Conservation (phyloP, 2,329 filamentous ascomycete genomes). For the Fusarium musae region DNA sequence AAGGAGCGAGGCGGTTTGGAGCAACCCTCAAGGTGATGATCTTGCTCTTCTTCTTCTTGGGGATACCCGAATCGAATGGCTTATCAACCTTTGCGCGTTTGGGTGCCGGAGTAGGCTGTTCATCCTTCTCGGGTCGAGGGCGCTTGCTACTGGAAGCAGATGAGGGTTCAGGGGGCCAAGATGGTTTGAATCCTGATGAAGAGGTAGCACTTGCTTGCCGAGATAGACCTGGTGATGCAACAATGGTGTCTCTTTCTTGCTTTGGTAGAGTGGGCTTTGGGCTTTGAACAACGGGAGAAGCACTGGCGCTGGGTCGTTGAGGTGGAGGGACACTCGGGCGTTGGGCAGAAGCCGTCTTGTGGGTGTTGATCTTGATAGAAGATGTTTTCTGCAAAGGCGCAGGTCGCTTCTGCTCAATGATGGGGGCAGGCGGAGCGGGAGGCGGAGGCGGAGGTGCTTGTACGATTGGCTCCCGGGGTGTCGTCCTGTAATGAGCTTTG, state of each 20-base stretch:
- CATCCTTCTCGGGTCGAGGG: conserved; percentile 52
- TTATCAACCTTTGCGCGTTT: conserved; percentile 55
- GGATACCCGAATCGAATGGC: conserved; percentile 32
- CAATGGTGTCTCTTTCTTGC: conserved; percentile 43
- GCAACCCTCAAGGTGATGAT: conserved; percentile 53
- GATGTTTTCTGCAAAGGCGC: conserved; percentile 46
- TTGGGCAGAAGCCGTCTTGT: conserved; percentile 44
- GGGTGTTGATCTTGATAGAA: conserved; percentile 54
- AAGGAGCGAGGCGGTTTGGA: conserved; percentile 49
- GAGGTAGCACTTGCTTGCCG: conserved; percentile 41
- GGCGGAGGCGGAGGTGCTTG: conserved; percentile 33
- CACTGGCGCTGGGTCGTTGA: background rate
- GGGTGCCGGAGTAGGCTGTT: conserved; percentile 48
- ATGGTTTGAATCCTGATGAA: conserved; percentile 34
- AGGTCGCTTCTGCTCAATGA: conserved; percentile 45
- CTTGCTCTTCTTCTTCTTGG: conserved; percentile 46
- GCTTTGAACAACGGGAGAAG: conserved; percentile 12
- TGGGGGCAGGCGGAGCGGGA: conserved; percentile 20
- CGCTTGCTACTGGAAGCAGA: conserved; percentile 47
- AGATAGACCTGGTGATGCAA: conserved; percentile 40
- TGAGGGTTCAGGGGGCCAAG: conserved; percentile 32
- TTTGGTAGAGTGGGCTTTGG: conserved; percentile 23
- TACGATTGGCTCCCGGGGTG: conserved; percentile 46
- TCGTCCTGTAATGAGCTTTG: conserved; percentile 53
- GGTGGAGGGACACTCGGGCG: conserved; percentile 13